Evolutionary conservation across 140 eudicot genomes (phyloP).

Genomic region (Ambrosia hybrid): DNA sequence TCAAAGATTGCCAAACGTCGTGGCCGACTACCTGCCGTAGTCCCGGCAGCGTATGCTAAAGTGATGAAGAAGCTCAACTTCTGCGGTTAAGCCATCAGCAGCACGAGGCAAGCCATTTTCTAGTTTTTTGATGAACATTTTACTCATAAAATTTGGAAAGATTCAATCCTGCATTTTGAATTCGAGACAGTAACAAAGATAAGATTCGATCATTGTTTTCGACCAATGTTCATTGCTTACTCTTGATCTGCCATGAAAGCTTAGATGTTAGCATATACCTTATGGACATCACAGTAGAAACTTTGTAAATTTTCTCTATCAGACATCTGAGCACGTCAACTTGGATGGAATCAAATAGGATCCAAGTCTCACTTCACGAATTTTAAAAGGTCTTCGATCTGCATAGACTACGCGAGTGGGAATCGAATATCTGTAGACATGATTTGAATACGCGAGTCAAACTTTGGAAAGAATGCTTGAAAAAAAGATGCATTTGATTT

Average conservation of each 20-base stretch:
- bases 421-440: too few relatives aligned
- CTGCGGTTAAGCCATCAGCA: slow-evolving; percentile 32
- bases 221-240: neutral
- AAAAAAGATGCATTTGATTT: too few relatives aligned
- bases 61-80: slow-evolving; percentile 98
- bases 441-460: too few relatives aligned
- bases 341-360: too few relatives aligned
- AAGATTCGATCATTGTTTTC: slow-evolving; percentile 12
- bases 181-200: slow-evolving; percentile 20
- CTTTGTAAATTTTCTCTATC: too few relatives aligned
- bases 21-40: slow-evolving; percentile 78
- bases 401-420: too few relatives aligned
- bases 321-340: too few relatives aligned
- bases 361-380: too few relatives aligned
- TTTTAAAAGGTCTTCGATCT: too few relatives aligned
- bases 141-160: slow-evolving; percentile 28
- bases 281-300: too few relatives aligned
- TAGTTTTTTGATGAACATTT: neutral
- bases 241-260: neutral
- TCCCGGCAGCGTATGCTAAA: slow-evolving; percentile 89
- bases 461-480: too few relatives aligned
- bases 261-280: neutral
- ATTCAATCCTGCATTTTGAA: neutral
- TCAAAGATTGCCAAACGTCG: slow-evolving; percentile 88
- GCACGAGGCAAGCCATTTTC: slow-evolving; percentile 19